Conservation (phyloP, 345 rosid species). For the Populus ilicifolia region DNA sequence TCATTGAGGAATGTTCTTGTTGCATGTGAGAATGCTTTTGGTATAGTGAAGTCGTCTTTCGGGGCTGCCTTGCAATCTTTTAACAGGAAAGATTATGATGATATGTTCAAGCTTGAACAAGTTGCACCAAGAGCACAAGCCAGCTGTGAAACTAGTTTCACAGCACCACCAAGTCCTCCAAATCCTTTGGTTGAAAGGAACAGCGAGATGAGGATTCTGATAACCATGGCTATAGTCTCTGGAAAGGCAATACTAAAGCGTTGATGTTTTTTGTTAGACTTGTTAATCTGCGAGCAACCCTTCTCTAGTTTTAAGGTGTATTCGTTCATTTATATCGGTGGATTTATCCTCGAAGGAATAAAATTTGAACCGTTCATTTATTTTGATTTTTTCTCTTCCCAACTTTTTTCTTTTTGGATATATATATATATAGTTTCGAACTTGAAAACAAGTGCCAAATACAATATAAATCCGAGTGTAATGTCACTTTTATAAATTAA, state of each 20-base stretch:
- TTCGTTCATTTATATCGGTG: neutral
- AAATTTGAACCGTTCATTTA: neutral
- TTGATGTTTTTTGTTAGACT: neutral
- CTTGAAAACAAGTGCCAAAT: too few species aligned
- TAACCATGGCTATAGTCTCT: neutral
- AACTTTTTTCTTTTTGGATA: neutral
- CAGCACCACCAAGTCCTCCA: neutral
- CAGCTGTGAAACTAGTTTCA: neutral
- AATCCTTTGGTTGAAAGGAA: neutral
- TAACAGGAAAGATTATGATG: neutral
- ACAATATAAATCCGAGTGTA: too few species aligned
- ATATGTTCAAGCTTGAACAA: neutral
- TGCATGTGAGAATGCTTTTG: neutral
- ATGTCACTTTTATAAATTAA: too few species aligned
- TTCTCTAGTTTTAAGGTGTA: neutral
- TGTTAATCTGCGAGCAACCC: neutral
- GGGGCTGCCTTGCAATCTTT: neutral
- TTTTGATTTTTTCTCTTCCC: neutral
- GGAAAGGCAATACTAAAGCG: neutral
- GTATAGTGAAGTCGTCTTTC: neutral
- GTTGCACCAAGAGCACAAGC: neutral
- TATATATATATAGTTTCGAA: neutral
- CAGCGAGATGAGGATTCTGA: slow-evolving; percentile 1
- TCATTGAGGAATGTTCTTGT: neutral
- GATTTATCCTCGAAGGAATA: neutral